These are phyloP conservation scores for Coelastrella sp. DNA, from an alignment of 139 green algal species.

Conservation along the genomic window DNA sequence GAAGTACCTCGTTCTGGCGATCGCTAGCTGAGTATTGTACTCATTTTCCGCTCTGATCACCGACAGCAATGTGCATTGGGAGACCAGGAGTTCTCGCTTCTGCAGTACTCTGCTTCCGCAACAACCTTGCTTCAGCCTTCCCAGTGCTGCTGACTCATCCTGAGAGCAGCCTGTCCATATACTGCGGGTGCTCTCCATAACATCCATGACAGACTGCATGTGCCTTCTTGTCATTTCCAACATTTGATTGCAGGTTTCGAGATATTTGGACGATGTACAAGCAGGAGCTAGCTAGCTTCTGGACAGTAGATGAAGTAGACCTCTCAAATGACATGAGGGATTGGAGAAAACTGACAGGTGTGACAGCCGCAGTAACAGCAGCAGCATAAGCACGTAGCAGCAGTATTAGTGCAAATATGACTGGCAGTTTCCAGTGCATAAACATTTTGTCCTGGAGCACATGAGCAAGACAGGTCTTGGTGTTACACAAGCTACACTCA, in stretches of 20 bases:
- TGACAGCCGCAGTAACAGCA: background rate
- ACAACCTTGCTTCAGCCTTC: too few species aligned
- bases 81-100: too few species aligned
- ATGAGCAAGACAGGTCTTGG: too few species aligned
- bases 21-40: too few species aligned
- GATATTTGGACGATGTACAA: constrained; percentile 97
- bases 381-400: background rate
- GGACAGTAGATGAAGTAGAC: constrained; percentile 91
- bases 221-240: background rate
- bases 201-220: too few species aligned
- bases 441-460: too few species aligned
- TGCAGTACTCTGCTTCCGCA: too few species aligned
- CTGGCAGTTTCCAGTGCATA: background rate
- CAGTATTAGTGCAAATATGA: background rate
- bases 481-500: too few species aligned
- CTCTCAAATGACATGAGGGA: constrained; percentile 90
- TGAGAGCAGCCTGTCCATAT: background rate
- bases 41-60: too few species aligned
- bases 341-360: constrained; percentile 87
- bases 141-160: background rate
- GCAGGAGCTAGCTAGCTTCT: constrained; percentile 95
- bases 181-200: background rate
- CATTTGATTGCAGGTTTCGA: constrained; percentile 40
- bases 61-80: too few species aligned
- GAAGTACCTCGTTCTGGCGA: too few species aligned